These are phyloP conservation scores for Candida sojae DNA, from an alignment of 1,139 yeast genomes.

Conservation along the genomic window DNA sequence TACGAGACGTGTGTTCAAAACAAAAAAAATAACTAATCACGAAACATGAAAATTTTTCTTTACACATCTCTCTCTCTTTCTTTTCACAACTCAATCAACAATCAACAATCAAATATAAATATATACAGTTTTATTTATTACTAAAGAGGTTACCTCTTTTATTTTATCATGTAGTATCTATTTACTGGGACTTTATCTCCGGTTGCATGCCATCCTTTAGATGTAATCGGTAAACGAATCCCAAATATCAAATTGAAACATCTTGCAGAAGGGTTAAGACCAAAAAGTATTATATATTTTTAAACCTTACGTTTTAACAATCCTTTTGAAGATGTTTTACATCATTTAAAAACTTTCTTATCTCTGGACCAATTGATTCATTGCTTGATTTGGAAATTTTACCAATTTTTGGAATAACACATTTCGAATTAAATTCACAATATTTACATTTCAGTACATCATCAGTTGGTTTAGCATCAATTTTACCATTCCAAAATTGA, in stretches of 20 bases:
- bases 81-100: no score
- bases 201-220: constrained; percentile 39
- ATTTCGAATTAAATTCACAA: constrained; percentile 50
- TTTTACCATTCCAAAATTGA: constrained; percentile 56
- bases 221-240: constrained; percentile 52
- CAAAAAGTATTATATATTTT: constrained; percentile 10
- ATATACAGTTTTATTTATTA: not conserved
- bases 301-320: constrained; percentile 21
- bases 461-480: constrained; percentile 42
- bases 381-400: not conserved
- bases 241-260: constrained; percentile 31
- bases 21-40: no score
- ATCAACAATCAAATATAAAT: not conserved
- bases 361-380: constrained; percentile 16
- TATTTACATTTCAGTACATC: constrained; percentile 46
- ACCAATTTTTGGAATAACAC: constrained; percentile 31
- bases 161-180: no score
- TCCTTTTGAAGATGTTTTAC: constrained; percentile 47
- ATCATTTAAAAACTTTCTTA: constrained; percentile 20
- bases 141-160: no score
- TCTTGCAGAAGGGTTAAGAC: constrained; percentile 46
- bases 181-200: constrained; percentile 43
- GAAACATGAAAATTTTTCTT: no score
- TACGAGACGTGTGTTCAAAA: no score
- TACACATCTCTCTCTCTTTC: no score